Base-by-base conservation (phyloP, 2,329 filamentous ascomycete species). In the Aspergillus amoenus region DNA sequence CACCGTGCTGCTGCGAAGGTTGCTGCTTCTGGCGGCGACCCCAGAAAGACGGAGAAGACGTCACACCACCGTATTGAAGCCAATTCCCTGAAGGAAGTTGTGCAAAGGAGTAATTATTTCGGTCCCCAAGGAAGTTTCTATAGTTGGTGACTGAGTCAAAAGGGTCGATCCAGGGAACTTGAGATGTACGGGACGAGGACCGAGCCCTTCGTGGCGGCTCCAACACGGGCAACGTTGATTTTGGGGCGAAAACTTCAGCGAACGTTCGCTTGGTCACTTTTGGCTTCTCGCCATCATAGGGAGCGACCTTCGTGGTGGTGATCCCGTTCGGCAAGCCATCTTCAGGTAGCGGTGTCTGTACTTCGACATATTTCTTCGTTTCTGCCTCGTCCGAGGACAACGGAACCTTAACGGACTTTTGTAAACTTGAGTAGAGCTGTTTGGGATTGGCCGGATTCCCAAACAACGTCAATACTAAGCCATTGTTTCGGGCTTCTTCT, bases 371-470 rank as follows among this genome's bases (percentile, higher is more conserved):
- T 22, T 70, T 67, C 52, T 65, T 62, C 6, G 68, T 62, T 8
- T 75, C 71, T 12, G 73, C 67, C 32, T 76, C 73, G 13, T 76
- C 67, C 6, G 71, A 72, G 21, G 70, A 66, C 43, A 70, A 48
- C n/a, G 70, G 67, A 24, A 71, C 64, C 39, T 69, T 69, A 44
- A 70, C 64, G 2, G 73, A 71, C 54, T 83, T 80, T 62, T 89
- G 90, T 49, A 96, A 79, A 72, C 93, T 96, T 4, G 93, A 96
- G 71, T 94, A 97, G 4, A 97, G 79, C 59, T 93, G 89, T 64
- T 87, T 88, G 37, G 89, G 83, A 45, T 86, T 86, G 2, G 88
- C 86, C 41, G 89, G 89, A 64, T 87, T 89, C 54, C 90, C 91
- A 64, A 87, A 88, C 1, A 96, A 79, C 1, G 90, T 93, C 57